phyloP scores from a whole-genome alignment of 2,329 filamentous ascomycete species.

The Paecilomyces sp. region DNA sequence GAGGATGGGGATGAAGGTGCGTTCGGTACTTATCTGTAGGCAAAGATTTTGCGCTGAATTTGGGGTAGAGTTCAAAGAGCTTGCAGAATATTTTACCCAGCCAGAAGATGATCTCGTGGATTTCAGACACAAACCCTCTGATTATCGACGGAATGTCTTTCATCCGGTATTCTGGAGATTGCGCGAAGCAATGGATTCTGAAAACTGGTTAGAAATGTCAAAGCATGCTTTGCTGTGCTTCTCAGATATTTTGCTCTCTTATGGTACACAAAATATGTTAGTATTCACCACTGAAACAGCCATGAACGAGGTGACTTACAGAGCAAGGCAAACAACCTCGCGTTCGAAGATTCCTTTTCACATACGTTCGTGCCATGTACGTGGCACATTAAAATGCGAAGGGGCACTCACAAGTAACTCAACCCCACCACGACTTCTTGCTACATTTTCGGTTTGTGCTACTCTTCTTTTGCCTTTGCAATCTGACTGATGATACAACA shows the following conservation, averaged over 20 bases:
- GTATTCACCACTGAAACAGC: neutral
- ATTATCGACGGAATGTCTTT: neutral
- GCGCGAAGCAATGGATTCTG: neutral
- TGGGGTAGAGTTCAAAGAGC: neutral
- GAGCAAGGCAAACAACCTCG: neutral
- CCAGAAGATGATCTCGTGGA: neutral
- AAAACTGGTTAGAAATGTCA: neutral
- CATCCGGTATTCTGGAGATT: neutral
- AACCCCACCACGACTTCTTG: neutral
- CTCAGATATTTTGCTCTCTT: neutral
- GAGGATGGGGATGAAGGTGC: neutral
- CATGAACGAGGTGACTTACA: neutral
- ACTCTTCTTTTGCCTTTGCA: neutral
- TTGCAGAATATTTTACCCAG: neutral
- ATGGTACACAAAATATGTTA: neutral
- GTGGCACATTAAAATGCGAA: neutral
- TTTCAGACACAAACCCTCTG: neutral
- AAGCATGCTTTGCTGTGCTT: neutral
- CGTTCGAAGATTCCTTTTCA: neutral
- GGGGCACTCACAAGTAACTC: neutral
- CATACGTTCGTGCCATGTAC: neutral
- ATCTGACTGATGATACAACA: neutral
- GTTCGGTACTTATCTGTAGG: neutral
- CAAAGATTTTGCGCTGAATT: too few species aligned
- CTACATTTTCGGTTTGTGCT: neutral